Base-by-base conservation (phyloP, 75 land plant genomes). In the Pinus albicaulis region DNA sequence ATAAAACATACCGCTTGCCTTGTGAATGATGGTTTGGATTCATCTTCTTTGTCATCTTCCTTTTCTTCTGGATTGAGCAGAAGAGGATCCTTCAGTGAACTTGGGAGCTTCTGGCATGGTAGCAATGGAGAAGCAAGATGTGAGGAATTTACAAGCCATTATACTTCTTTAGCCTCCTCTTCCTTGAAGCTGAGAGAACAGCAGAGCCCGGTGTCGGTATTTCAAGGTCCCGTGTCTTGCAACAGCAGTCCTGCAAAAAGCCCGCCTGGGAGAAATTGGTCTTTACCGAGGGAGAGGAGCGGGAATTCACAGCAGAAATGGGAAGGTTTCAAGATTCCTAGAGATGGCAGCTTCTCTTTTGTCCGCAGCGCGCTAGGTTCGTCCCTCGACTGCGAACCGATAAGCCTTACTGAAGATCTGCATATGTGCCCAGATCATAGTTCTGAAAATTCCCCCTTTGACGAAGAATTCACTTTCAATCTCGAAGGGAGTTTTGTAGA, bases 121-220 rank as follows among this genome's bases (percentile, higher is more conserved):
- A 34, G 75, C 57, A 76, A 74, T 13, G 61, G 74, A 36, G 41
- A 25, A 11, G 70, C 76, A 11, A 81, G 82, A 22, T 88, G 88
- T 17, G 76, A 82, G 12, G 66, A 76, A 60, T 25, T 79, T 31
- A 76, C 82, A 1, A 84, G 73, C 59, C 38, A 38, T 8, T 68
- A 68, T 41, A 68, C 71, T 41, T 20, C 71, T 5, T 48, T 48
- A 10, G 61, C 72, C 11, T 73, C 73, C 14, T 84, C 88, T 16
- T 75, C 84, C 1, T 74, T 88, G 26, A 93, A 87, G 76, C 59
- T 73, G 19, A 78, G 87, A 52, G 91, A 94, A 55, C 89, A 80
- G 26, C 88, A 78, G 23, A 92, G 92, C 36, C 96, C 94, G 22
- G 87, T 91, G 0, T 92, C 95, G 10, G 93, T 91, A 55, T 75